Base-by-base conservation (phyloP, 495 filamentous ascomycete species). In the Penicillium cinerascens region DNA sequence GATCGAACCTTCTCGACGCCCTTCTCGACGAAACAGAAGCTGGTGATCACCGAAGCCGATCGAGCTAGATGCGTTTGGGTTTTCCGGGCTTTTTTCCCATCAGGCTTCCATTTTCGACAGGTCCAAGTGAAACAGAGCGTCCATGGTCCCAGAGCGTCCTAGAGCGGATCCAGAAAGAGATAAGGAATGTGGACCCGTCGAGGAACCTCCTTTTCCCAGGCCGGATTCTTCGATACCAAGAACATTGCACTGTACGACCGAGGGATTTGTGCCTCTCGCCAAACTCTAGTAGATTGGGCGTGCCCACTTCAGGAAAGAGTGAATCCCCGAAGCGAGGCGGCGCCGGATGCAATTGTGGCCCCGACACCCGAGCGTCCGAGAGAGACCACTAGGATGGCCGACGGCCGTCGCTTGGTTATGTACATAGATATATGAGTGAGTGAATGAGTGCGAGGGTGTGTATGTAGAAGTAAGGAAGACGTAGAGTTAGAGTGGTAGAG, bases 301-400 rank as follows among this genome's bases (percentile, higher is more conserved):
- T 33, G 10, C 29, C 29, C 29, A 33, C 29, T 33, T 33, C 29
- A 33, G 29, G 29, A 33, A 33, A 43, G 21, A 55, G 41, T 35
- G 20, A 16, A 17, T 27, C 16, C 18, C 46, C 46, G 38, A 17
- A 23, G 21, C 44, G 44, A 27, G 23, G 7, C 23, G n/a, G n/a
- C n/a, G n/a, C 38, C 51, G 56, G 56, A 55, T 55, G 44, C 37
- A 59, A 51, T 16, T 59, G 42, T 54, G 47, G 51, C 51, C 42
- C 55, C 55, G 55, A 58, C 55, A 25, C 54, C 55, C 55, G 55
- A 49, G 26, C 47, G n/a, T 21, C 27, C 18, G 20, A 35, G 37
- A 39, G n/a, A n/a, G n/a, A n/a, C n/a, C n/a, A n/a, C n/a, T n/a
- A n/a, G n/a, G n/a, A n/a, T n/a, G n/a, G n/a, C n/a, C n/a, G n/a